Evolutionary conservation across 2,329 filamentous ascomycete genomes (phyloP).

Genomic region (Penicillium verrucosum): DNA sequence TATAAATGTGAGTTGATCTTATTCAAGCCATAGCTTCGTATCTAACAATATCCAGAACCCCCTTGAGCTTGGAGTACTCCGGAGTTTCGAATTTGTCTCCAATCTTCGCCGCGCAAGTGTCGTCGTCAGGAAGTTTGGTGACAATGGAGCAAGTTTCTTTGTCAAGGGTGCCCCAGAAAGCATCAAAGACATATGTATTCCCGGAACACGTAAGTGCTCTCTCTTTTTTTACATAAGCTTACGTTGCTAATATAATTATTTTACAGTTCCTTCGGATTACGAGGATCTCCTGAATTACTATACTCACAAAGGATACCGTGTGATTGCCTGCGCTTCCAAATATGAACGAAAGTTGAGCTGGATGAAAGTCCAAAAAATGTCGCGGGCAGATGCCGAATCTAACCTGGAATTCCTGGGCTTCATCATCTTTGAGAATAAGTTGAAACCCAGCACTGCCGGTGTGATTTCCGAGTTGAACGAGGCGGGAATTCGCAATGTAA

Average conservation of each 20-base stretch:
- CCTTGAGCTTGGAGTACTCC: conserved; percentile 85
- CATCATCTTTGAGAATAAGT: conserved; percentile 98
- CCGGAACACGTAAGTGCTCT: conserved; percentile 66
- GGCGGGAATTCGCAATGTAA: conserved; percentile 83
- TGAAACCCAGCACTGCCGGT: conserved; percentile 79
- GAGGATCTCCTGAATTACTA: conserved; percentile 86
- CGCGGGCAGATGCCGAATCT: conserved; percentile 77
- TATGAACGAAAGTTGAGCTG: conserved; percentile 84
- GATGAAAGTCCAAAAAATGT: conserved; percentile 94
- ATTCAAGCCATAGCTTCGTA: not conserved
- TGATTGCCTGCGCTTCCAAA: conserved; percentile 91
- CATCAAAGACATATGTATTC: conserved; percentile 86
- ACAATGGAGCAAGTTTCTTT: conserved; percentile 79
- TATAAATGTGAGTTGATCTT: conserved; percentile 18
- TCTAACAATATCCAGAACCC: conserved; percentile 35
- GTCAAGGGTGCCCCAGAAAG: conserved; percentile 97
- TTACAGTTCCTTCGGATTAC: conserved; percentile 75
- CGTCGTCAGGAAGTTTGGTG: conserved; percentile 82
- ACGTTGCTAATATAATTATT: conserved; percentile 1
- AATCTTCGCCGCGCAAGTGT: conserved; percentile 90
- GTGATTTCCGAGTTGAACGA: conserved; percentile 78
- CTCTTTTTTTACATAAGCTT: not conserved
- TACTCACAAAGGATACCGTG: conserved; percentile 92
- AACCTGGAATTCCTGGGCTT: conserved; percentile 87
- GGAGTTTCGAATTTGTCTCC: conserved; percentile 91